A percentile compares a stretch with the other conserved stretches of the same genome.
Evolutionary conservation across 2,329 filamentous ascomycete species (phyloP).

Genomic region (Rhinocladiella mackenziei): DNA sequence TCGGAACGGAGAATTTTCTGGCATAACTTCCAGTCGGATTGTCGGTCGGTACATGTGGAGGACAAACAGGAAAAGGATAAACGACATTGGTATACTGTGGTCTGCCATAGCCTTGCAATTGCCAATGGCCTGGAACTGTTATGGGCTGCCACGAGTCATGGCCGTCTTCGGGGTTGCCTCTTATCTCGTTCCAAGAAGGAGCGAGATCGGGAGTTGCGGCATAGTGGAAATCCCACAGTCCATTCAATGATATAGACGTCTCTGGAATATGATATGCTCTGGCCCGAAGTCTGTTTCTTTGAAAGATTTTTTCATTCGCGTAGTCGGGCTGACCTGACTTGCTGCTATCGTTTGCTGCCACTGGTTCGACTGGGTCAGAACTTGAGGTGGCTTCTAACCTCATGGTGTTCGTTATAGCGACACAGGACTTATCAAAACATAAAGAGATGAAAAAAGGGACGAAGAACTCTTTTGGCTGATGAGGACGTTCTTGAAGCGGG

Average conservation of each 20-base stretch:
- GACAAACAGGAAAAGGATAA: constrained; percentile 62
- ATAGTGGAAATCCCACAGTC: constrained; percentile 52
- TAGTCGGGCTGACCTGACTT: constrained; percentile 2
- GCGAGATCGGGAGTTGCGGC: constrained; percentile 15
- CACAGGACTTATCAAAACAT: too few relatives aligned
- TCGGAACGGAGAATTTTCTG: constrained; percentile 47
- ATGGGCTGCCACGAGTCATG: constrained; percentile 50
- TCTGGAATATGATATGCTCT: constrained; percentile 53
- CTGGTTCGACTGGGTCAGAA: too few relatives aligned
- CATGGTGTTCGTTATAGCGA: too few relatives aligned
- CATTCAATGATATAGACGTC: constrained; percentile 46
- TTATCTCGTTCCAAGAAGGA: constrained; percentile 3
- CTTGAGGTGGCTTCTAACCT: too few relatives aligned
- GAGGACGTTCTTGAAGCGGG: too few relatives aligned
- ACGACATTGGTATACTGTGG: constrained; percentile 68
- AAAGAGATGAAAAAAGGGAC: too few relatives aligned
- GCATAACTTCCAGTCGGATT: constrained; percentile 64
- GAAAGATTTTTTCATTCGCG: constrained; percentile 47
- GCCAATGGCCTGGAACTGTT: constrained; percentile 65
- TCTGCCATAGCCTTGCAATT: constrained; percentile 62
- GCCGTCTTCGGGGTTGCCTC: constrained; percentile 23
- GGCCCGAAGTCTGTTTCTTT: constrained; percentile 52
- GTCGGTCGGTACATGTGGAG: constrained; percentile 58
- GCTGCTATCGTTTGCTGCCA: too few relatives aligned
- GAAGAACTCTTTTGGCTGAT: too few relatives aligned